Evolutionary conservation across 768 basidiomycete genomes (phyloP).

Genomic region (Hypholoma fasciculare): DNA sequence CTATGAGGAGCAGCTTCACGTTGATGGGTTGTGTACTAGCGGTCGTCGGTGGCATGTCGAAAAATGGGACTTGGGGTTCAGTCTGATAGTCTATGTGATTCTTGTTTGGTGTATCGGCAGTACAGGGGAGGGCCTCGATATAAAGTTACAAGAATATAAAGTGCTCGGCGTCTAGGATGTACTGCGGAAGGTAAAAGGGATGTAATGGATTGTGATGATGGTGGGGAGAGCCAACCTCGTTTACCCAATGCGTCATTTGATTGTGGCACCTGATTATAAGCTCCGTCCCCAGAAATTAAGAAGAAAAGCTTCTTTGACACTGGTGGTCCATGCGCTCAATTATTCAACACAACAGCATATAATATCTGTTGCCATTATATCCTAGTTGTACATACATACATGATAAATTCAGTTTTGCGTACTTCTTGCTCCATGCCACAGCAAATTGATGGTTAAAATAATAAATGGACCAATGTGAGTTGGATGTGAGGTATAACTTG

Average conservation of each 20-base stretch:
- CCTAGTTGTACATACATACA: background rate
- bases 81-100: background rate
- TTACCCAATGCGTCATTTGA: slow-evolving; percentile 20
- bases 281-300: background rate
- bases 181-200: background rate
- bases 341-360: background rate
- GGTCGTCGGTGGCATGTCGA: slow-evolving; percentile 33
- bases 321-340: background rate
- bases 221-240: slow-evolving; percentile 13
- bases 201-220: background rate
- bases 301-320: background rate
- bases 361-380: background rate
- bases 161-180: background rate
- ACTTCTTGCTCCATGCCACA: no score
- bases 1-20: slow-evolving; percentile 82
- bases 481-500: background rate
- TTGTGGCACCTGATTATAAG: background rate
- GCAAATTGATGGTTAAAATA: no score
- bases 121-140: no score
- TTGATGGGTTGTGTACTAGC: slow-evolving; percentile 52
- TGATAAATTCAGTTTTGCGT: background rate
- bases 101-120: no score
- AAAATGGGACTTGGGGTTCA: background rate
- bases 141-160: no score
- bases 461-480: no score